Percentiles rank a stretch among this genome's conserved stretches.
Evolutionary conservation across 139 green algal species (phyloP).

Genomic region (Penium margaritaceum): DNA sequence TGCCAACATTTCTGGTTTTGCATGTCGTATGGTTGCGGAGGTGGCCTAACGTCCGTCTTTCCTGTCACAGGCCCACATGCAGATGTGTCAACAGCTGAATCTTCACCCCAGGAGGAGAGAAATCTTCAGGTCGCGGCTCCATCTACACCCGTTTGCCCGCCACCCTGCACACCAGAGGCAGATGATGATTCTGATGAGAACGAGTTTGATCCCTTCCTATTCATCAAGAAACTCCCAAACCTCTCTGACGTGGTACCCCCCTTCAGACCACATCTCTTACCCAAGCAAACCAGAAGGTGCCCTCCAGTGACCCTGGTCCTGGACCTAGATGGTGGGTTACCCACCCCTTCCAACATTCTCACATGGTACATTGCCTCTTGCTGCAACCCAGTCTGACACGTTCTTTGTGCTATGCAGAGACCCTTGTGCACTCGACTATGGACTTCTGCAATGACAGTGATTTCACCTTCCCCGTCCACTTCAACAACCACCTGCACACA

Average conservation of each 20-base stretch:
- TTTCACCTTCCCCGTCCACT: conserved; percentile 69
- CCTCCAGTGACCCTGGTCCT: conserved; percentile 51
- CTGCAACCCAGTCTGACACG: too few relatives aligned
- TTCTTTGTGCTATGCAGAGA: conserved; percentile 27
- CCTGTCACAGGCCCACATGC: too few relatives aligned
- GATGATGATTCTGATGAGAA: conserved; percentile 72
- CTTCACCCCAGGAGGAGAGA: too few relatives aligned
- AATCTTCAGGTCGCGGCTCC: too few relatives aligned
- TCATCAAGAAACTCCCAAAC: conserved; percentile 67
- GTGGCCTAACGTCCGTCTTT: too few relatives aligned
- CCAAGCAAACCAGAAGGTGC: conserved; percentile 27
- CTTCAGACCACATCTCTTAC: conserved; percentile 37
- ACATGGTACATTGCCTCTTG: not conserved
- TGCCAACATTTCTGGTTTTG: too few relatives aligned
- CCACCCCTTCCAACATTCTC: not conserved
- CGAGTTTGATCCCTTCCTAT: conserved; percentile 68
- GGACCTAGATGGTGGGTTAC: conserved; percentile 53
- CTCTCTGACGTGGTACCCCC: conserved; percentile 47
- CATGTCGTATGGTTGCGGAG: too few relatives aligned
- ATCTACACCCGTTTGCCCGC: too few relatives aligned
- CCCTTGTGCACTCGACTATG: conserved; percentile 43
- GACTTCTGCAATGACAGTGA: conserved; percentile 47
- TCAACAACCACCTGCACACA: conserved; percentile 59
- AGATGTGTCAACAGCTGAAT: too few relatives aligned
- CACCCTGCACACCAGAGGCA: too few relatives aligned